Conservation (phyloP, 2,329 filamentous ascomycete genomes). For the Dactylellina cionopaga region DNA sequence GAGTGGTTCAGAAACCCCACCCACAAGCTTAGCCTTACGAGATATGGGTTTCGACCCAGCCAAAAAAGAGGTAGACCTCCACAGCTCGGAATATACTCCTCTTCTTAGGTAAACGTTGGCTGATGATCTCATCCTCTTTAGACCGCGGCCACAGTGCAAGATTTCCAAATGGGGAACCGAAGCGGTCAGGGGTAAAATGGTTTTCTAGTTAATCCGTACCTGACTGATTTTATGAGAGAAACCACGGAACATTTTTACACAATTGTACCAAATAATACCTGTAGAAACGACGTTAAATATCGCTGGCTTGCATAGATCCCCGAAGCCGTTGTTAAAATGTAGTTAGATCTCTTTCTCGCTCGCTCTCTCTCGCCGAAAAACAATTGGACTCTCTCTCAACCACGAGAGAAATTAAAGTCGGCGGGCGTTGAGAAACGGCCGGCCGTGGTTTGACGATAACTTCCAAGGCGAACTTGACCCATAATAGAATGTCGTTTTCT, state of each 20-base stretch:
- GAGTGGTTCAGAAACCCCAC: slow-evolving; percentile 3
- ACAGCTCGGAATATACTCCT: slow-evolving; percentile 17
- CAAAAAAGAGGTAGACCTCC: slow-evolving; percentile 15
- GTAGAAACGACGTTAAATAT: too few species aligned
- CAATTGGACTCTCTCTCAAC: too few species aligned
- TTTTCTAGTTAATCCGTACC: not conserved
- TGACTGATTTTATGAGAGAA: not conserved
- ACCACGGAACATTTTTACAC: not conserved
- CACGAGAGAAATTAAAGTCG: too few species aligned
- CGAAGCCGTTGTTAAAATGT: too few species aligned
- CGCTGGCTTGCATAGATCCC: too few species aligned
- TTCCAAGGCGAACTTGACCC: not conserved
- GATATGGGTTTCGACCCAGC: slow-evolving; percentile 9
- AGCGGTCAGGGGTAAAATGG: slow-evolving; percentile 29
- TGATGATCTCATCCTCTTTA: slow-evolving; percentile 41
- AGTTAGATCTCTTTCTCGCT: too few species aligned
- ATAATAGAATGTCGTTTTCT: slow-evolving; percentile 7
- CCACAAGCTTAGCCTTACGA: slow-evolving; percentile 32
- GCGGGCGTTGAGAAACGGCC: slow-evolving; percentile 18
- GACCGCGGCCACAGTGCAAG: slow-evolving; percentile 3
- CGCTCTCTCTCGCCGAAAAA: not conserved
- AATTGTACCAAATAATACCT: too few species aligned
- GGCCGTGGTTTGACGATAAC: not conserved
- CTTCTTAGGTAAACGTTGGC: slow-evolving; percentile 11
- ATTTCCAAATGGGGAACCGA: slow-evolving; percentile 7